Conservation (phyloP, 2,329 filamentous ascomycete species). For the Sporothrix phasma region DNA sequence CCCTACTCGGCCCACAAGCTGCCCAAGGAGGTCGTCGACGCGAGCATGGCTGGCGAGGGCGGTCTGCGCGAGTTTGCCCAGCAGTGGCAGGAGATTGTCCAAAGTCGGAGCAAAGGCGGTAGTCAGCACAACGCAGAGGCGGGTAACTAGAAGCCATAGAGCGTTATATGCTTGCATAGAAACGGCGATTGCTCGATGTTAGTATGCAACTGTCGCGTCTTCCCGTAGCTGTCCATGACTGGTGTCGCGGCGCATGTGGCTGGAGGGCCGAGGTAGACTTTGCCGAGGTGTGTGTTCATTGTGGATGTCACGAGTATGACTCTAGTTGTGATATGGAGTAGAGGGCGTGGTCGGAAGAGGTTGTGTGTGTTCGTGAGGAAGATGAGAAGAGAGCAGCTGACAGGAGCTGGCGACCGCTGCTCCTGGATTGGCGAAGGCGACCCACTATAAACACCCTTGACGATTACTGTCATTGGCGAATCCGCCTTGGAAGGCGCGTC, state of each 20-base stretch:
- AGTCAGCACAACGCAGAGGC: no score
- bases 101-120: conserved; percentile 12
- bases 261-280: background rate
- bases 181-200: background rate
- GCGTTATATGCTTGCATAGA: background rate
- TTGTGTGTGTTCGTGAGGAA: background rate
- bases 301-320: background rate
- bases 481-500: conserved; percentile 3
- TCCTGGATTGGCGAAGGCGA: background rate
- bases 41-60: conserved; percentile 56
- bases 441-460: background rate
- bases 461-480: conserved; percentile 9
- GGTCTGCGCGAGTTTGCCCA: conserved; percentile 72
- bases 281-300: background rate
- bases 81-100: conserved; percentile 55
- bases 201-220: background rate
- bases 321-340: background rate
- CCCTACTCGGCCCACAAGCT: conserved; percentile 94
- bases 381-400: background rate
- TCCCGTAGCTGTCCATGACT: background rate
- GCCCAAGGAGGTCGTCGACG: conserved; percentile 81
- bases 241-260: background rate
- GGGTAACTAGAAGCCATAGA: background rate
- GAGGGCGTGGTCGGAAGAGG: background rate
- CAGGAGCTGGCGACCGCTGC: background rate